Conservation (phyloP, 2,329 filamentous ascomycete species). For the Trichoderma hamatum region DNA sequence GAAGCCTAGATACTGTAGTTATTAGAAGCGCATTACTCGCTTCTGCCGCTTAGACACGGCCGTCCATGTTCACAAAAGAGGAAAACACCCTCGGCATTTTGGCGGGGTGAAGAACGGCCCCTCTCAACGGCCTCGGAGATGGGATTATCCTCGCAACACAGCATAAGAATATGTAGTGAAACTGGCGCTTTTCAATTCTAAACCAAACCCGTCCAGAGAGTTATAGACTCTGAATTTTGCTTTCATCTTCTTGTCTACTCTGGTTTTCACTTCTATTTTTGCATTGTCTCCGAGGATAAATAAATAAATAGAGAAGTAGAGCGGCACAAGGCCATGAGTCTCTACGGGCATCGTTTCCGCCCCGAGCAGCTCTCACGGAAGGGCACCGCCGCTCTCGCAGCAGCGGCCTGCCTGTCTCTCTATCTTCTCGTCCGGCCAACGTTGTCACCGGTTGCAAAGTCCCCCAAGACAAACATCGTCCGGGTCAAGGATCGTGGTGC, state of each 20-base stretch:
- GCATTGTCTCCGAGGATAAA: not conserved
- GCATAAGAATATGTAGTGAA: not conserved
- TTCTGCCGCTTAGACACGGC: not conserved
- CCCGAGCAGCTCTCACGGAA: not conserved
- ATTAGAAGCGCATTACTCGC: not conserved
- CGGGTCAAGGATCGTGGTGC: not conserved
- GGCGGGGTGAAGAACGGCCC: slow-evolving; percentile 8
- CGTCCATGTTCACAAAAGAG: not conserved
- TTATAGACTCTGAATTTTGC: not conserved
- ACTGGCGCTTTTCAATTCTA: not conserved
- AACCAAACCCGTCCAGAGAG: not conserved
- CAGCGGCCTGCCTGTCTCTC: slow-evolving; percentile 40
- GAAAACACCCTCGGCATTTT: slow-evolving; percentile 10
- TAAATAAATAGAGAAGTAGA: no score
- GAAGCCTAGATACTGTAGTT: not conserved
- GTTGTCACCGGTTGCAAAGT: slow-evolving; percentile 28
- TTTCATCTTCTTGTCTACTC: not conserved
- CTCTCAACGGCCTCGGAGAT: slow-evolving; percentile 2
- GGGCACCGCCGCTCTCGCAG: slow-evolving; percentile 28
- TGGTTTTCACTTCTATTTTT: not conserved
- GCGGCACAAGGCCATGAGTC: slow-evolving; percentile 18
- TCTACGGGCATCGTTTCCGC: slow-evolving; percentile 21
- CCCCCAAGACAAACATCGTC: slow-evolving; percentile 10
- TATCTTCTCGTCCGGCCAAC: slow-evolving; percentile 40
- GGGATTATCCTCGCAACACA: slow-evolving; percentile 5